A percentile compares a stretch with the other conserved stretches of the same genome.
phyloP scores from a whole-genome alignment of 2,329 filamentous ascomycete genomes.

The Fonsecaea monophora region DNA sequence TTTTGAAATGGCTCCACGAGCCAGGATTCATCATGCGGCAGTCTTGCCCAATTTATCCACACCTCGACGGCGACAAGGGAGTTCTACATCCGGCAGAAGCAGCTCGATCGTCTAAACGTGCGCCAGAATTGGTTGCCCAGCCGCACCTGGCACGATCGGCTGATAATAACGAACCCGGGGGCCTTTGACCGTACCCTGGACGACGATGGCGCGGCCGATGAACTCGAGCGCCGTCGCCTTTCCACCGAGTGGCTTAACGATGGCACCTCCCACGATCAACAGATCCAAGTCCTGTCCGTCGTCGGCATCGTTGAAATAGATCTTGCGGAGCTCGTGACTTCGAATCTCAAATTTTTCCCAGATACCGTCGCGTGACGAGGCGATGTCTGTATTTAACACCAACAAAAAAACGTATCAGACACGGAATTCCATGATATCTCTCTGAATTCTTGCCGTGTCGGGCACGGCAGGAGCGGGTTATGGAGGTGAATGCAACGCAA shows the following conservation, averaged over 20 bases:
- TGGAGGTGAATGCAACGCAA: not conserved
- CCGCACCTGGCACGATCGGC: not conserved
- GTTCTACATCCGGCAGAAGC: not conserved
- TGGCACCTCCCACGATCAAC: not conserved
- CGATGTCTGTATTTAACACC: not conserved
- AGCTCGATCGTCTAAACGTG: not conserved
- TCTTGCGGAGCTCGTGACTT: constrained; percentile 8
- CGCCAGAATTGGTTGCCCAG: not conserved
- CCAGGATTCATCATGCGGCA: not conserved
- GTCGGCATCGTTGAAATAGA: constrained; percentile 6
- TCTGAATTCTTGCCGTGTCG: not conserved
- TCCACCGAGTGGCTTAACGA: not conserved
- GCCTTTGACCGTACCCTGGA: not conserved
- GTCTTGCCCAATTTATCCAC: not conserved
- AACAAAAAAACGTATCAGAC: not conserved
- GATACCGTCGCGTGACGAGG: not conserved
- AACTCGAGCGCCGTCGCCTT: not conserved
- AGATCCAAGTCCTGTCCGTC: constrained; percentile 1
- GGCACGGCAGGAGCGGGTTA: too few species aligned
- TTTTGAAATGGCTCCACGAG: not conserved
- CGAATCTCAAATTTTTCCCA: constrained; percentile 1
- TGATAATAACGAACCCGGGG: not conserved
- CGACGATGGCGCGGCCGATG: not conserved
- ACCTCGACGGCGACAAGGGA: not conserved
- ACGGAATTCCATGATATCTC: not conserved